Conservation (phyloP, 345 rosid species). For the Trapa incisa region DNA sequence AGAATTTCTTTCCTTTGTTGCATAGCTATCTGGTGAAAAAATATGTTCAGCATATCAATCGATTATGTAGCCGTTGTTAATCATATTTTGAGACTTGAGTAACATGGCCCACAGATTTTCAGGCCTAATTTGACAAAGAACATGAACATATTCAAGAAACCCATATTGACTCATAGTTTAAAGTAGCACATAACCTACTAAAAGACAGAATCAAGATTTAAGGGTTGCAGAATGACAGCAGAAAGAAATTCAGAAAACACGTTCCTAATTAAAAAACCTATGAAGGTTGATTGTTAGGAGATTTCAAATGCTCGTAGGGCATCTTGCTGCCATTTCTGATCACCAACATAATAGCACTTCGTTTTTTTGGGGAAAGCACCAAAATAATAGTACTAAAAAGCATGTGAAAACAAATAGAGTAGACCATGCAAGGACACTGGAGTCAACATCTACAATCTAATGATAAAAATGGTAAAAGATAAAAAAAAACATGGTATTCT, state of each 20-base stretch:
- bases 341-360: background rate
- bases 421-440: background rate
- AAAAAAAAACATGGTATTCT: background rate
- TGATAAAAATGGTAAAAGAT: background rate
- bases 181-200: background rate
- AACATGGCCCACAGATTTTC: background rate
- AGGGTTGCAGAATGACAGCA: background rate
- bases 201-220: background rate
- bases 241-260: background rate
- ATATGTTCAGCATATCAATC: background rate
- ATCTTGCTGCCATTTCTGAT: background rate
- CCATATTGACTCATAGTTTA: background rate
- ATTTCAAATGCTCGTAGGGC: background rate
- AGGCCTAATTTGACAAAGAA: background rate
- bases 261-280: background rate
- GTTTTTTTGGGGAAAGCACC: background rate
- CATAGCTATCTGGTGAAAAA: background rate
- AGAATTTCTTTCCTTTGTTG: background rate
- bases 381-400: background rate
- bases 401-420: background rate
- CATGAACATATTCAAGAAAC: background rate
- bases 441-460: background rate
- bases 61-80: background rate
- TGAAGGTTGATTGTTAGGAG: background rate
- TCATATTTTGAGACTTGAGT: background rate